Base-by-base conservation (phyloP, 108 stramenopile species). In the Cyclostephanos tholiformis region DNA sequence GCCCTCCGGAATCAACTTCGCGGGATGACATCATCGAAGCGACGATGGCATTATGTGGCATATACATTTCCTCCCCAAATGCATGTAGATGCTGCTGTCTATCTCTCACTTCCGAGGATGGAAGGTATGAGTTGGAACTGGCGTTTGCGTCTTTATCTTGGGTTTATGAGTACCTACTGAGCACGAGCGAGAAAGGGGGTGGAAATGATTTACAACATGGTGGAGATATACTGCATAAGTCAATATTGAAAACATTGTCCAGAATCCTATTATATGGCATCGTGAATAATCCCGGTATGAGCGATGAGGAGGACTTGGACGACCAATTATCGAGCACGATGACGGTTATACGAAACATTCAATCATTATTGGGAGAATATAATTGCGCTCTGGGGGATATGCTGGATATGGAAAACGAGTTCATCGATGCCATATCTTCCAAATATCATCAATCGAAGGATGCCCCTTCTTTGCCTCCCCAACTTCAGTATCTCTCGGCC, bases 371-470 rank as follows among this genome's bases (percentile, higher is more conserved):
- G 32, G 73, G 74, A 14, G 80, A 75, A 51, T 57, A 71, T 35
- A 70, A 60, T 52, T 80, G 63, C 61, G 61, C 67, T 26, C 49
- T 81, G 35, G 80, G 80, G 17, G 80, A 81, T 59, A 81, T 75
- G 80, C 20, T 81, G 51, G 60, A 80, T 53, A 29, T 67, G 58
- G 71, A 72, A 6, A 50, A 67, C 55, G 39, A 65, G 0, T 75
- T 81, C 60, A 58, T 71, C 17, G 30, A 63, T 14, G 43, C 80
- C 38, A 48, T 81, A 6, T 23, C 43, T 69, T 55, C 66, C 41
- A 72, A 62, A 39, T 81, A n/a, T n/a, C n/a, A 71, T 49, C 22
- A 30, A 50, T 30, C 63, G 19, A 53, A 48, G 3, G 61, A 72
- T 63, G 30, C n/a, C n/a, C n/a, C 25, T 10, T 75, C 75, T 7